phyloP scores from a whole-genome alignment of 2,329 filamentous ascomycete genomes.

The Didymella segeticola region DNA sequence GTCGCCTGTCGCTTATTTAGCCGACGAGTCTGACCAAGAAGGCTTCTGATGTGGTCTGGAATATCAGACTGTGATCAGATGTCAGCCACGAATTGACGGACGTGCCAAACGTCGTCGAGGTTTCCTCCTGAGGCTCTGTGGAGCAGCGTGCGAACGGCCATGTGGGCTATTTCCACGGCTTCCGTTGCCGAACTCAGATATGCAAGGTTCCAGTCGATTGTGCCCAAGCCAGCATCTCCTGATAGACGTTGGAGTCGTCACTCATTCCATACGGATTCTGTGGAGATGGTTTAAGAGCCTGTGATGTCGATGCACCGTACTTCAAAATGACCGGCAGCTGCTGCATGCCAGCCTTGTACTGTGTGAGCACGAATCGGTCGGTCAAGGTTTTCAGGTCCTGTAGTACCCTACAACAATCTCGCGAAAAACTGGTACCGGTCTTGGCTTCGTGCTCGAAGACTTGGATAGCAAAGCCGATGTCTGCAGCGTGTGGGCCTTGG shows the following conservation, averaged over 20 bases:
- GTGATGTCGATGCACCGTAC: background rate
- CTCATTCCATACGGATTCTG: background rate
- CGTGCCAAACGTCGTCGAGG: background rate
- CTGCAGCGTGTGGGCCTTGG: conserved; percentile 10
- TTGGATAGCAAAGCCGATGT: conserved; percentile 33
- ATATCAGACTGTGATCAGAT: background rate
- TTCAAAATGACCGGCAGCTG: background rate
- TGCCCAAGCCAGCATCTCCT: conserved; percentile 1
- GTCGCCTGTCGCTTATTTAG: background rate
- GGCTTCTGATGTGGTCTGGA: background rate
- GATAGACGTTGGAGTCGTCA: background rate
- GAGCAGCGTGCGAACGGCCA: background rate
- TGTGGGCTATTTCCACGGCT: background rate
- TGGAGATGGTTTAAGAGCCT: background rate
- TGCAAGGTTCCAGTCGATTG: background rate
- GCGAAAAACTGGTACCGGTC: conserved; percentile 33
- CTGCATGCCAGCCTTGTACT: background rate
- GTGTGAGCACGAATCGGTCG: conserved; percentile 22
- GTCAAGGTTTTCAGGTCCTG: conserved; percentile 32
- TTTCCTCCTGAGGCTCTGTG: background rate
- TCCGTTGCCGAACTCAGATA: background rate
- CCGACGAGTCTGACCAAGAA: background rate
- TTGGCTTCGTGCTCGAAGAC: conserved; percentile 31
- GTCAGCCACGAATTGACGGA: background rate
- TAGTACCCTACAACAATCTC: conserved; percentile 33